A percentile compares a stretch with the other conserved stretches of the same genome.
Evolutionary conservation across 345 rosid genomes (phyloP).

Genomic region (Dipteronia dyeriana): DNA sequence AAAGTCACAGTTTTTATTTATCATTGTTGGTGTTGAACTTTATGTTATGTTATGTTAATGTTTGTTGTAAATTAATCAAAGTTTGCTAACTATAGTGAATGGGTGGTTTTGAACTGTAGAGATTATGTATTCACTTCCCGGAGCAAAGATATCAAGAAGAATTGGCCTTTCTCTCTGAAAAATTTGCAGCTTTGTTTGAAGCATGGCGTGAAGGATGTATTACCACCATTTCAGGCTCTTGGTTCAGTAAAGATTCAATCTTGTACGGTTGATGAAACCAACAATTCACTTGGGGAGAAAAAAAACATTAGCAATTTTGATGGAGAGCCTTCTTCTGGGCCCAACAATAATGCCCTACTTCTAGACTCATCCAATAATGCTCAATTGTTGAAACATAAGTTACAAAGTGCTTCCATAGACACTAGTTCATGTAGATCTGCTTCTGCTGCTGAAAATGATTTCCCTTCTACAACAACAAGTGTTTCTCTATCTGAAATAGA

Average conservation of each 20-base stretch:
- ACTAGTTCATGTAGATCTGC: conserved; percentile 41
- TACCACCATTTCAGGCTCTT: conserved; percentile 79
- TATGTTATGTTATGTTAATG: not conserved
- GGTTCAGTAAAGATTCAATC: conserved; percentile 45
- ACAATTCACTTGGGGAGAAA: conserved; percentile 30
- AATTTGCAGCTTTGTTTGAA: conserved; percentile 76
- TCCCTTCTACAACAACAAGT: conserved; percentile 51
- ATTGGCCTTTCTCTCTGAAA: conserved; percentile 86
- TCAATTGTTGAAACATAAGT: conserved; percentile 25
- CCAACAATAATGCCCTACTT: conserved; percentile 23
- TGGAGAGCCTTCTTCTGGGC: conserved; percentile 31
- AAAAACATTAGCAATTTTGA: conserved; percentile 30
- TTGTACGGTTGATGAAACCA: conserved; percentile 40
- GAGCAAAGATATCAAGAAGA: conserved; percentile 73
- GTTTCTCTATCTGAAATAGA: conserved; percentile 60
- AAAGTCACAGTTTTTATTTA: not conserved
- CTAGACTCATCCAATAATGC: conserved; percentile 35
- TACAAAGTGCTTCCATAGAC: conserved; percentile 40
- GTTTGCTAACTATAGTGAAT: conserved; percentile 16
- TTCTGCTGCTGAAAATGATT: conserved; percentile 53
- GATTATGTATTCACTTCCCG: conserved; percentile 80
- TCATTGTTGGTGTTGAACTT: not conserved
- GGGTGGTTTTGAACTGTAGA: conserved; percentile 48
- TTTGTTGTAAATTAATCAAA: conserved; percentile 1
- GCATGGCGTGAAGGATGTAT: conserved; percentile 84